Evolutionary conservation across 2,329 filamentous ascomycete genomes (phyloP).

Genomic region (Phoma sp.): DNA sequence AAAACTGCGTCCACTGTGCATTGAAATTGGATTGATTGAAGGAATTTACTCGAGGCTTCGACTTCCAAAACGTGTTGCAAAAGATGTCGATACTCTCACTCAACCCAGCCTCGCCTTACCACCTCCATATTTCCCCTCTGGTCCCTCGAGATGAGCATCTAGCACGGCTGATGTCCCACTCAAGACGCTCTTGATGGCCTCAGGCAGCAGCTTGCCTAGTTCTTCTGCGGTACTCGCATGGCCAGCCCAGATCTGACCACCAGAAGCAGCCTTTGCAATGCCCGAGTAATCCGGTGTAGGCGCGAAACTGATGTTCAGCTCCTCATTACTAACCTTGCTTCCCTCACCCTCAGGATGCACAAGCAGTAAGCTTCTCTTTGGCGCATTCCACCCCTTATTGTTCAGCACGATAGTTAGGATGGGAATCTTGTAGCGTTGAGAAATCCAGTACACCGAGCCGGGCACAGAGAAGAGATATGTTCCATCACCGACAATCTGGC

Average conservation of each 20-base stretch:
- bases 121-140: slow-evolving; percentile 59
- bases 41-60: no score
- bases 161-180: slow-evolving; percentile 66
- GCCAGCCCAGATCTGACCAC: slow-evolving; percentile 68
- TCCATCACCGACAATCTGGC: slow-evolving; percentile 69
- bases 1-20: no score
- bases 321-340: slow-evolving; percentile 67
- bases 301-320: slow-evolving; percentile 71
- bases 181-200: slow-evolving; percentile 67
- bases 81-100: neutral
- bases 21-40: no score
- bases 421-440: slow-evolving; percentile 70
- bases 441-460: slow-evolving; percentile 73
- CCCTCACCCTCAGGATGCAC: slow-evolving; percentile 71
- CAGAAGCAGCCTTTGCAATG: slow-evolving; percentile 71
- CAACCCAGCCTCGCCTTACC: slow-evolving; percentile 10
- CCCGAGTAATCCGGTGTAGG: slow-evolving; percentile 72
- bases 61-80: no score
- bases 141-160: slow-evolving; percentile 66
- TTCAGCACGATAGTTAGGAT: slow-evolving; percentile 72
- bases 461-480: slow-evolving; percentile 72
- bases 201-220: slow-evolving; percentile 60
- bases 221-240: slow-evolving; percentile 65
- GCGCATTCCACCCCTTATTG: slow-evolving; percentile 76
- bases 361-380: slow-evolving; percentile 65